Conservation (phyloP, 1,284 basidiomycete genomes). For the Ganoderma sinense region DNA sequence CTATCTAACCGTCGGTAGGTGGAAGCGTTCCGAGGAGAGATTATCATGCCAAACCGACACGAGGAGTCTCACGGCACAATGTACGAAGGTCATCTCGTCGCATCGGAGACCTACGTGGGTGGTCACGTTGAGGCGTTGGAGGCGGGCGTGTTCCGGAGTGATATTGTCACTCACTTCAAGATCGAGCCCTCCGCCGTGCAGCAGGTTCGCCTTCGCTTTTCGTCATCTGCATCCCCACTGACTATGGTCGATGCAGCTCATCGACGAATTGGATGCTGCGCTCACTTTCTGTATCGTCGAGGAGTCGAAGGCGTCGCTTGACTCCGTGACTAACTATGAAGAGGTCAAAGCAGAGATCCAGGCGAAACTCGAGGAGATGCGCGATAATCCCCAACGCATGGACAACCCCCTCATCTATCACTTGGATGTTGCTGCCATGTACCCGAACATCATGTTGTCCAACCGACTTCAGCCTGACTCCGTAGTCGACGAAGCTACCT, state of each 20-base stretch:
- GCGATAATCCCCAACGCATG: constrained; percentile 88
- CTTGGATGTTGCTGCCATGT: constrained; percentile 99
- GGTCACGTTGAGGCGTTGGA: constrained; percentile 99
- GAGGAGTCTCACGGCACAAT: constrained; percentile 94
- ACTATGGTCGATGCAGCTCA: constrained; percentile 65
- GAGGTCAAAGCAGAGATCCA: constrained; percentile 88
- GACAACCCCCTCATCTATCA: constrained; percentile 99
- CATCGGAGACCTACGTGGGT: constrained; percentile 98
- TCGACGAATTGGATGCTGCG: constrained; percentile 93
- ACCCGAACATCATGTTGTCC: constrained; percentile 99
- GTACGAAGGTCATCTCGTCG: constrained; percentile 95
- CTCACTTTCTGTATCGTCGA: constrained; percentile 90
- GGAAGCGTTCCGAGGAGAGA: constrained; percentile 90
- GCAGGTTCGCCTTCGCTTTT: constrained; percentile 58
- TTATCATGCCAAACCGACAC: constrained; percentile 99
- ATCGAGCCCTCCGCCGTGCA: constrained; percentile 90
- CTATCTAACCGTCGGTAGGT: constrained; percentile 62
- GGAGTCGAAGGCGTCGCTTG: constrained; percentile 85
- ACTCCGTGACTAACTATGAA: constrained; percentile 94
- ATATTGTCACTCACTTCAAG: constrained; percentile 96
- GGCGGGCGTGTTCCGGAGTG: constrained; percentile 97
- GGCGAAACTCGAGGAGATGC: constrained; percentile 85
- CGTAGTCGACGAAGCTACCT: constrained; percentile 95
- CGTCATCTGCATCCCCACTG: background rate
- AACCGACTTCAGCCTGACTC: constrained; percentile 99